These are phyloP conservation scores for Ogataea wickerhamii DNA, from an alignment of 805 yeast species.

Conservation along the genomic window DNA sequence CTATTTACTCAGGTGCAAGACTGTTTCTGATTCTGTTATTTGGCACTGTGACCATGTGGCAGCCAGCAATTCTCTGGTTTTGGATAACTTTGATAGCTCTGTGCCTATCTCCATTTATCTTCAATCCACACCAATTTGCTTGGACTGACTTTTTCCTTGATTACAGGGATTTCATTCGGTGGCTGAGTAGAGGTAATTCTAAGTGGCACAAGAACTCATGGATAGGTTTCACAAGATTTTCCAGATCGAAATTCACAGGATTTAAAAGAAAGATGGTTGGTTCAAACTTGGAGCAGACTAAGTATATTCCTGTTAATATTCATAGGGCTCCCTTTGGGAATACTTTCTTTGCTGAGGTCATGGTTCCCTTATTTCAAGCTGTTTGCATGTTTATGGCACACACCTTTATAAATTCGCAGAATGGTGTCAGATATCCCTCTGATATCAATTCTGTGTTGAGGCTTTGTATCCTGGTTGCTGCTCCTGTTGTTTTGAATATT, in stretches of 20 bases:
- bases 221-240: constrained; percentile 68
- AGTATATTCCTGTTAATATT: constrained; percentile 38
- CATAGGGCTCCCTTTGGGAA: constrained; percentile 77
- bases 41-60: constrained; percentile 80
- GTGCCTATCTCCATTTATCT: constrained; percentile 48
- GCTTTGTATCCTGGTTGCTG: constrained; percentile 46
- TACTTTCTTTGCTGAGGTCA: constrained; percentile 73
- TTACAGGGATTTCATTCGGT: constrained; percentile 49
- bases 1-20: constrained; percentile 76
- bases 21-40: constrained; percentile 67
- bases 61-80: constrained; percentile 61
- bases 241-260: constrained; percentile 90
- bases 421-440: constrained; percentile 58
- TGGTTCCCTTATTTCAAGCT: constrained; percentile 69
- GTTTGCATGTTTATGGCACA: constrained; percentile 69
- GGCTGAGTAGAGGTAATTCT: constrained; percentile 81
- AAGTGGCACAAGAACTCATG: constrained; percentile 69
- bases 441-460: constrained; percentile 61
- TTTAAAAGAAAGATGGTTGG: constrained; percentile 61
- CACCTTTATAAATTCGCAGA: constrained; percentile 80
- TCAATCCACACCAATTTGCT: constrained; percentile 53
- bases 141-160: constrained; percentile 46
- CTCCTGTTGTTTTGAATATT: constrained; percentile 46
- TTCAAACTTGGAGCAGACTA: constrained; percentile 35
- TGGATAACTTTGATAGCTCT: constrained; percentile 47